Evolutionary conservation across 2,329 filamentous ascomycete genomes (phyloP).

Genomic region (Thyridium curvatum): DNA sequence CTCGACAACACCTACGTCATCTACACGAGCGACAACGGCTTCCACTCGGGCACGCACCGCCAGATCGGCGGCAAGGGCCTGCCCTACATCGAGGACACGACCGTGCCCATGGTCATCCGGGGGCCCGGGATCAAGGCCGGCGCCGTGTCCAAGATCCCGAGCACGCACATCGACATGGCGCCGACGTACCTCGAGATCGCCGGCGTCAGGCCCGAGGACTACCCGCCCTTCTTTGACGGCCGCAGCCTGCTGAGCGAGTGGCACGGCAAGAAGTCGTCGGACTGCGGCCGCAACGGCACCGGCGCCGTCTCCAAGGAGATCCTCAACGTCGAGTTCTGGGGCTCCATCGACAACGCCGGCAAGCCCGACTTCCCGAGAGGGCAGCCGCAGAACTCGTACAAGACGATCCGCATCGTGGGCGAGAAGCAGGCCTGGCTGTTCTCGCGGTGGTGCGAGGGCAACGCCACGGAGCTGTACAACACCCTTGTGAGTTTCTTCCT

Average conservation of each 20-base stretch:
- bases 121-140: conserved; percentile 17
- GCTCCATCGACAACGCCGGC: conserved; percentile 14
- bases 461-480: conserved; percentile 22
- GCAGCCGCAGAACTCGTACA: conserved; percentile 17
- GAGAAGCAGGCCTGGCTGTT: conserved; percentile 16
- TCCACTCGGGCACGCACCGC: conserved; percentile 18
- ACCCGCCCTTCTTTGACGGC: conserved; percentile 20
- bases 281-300: conserved; percentile 5
- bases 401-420: conserved; percentile 18
- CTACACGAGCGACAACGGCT: conserved; percentile 20
- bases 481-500: conserved; percentile 5
- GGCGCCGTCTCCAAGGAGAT: conserved; percentile 12
- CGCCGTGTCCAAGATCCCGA: conserved; percentile 11
- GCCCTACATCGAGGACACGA: conserved; percentile 21
- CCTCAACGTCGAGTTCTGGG: conserved; percentile 20
- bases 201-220: conserved; percentile 11
- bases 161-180: conserved; percentile 18
- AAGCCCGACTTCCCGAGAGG: conserved; percentile 1
- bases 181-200: conserved; percentile 21
- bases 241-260: conserved; percentile 19
- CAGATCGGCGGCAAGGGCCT: conserved; percentile 17
- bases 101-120: conserved; percentile 20
- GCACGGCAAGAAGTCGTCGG: conserved; percentile 11
- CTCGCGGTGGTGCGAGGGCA: conserved; percentile 20
- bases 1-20: conserved; percentile 20